Evolutionary conservation across 306 rosid species (phyloP).

Genomic region (Malus sieversii): DNA sequence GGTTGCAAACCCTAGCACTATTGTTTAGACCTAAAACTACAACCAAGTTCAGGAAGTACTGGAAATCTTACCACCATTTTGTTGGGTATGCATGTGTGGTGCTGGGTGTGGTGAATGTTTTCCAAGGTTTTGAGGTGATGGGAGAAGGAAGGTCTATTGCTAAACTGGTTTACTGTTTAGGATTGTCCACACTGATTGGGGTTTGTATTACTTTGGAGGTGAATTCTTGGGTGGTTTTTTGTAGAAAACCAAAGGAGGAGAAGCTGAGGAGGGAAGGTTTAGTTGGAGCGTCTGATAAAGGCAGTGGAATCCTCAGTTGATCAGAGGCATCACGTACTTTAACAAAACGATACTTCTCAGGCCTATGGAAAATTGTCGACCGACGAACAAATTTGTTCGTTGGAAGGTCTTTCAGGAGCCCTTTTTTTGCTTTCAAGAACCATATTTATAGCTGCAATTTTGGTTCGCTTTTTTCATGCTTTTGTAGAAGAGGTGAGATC

Average conservation of each 20-base stretch:
- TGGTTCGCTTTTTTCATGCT: neutral
- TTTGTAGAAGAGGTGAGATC: neutral
- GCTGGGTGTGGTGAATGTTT: slow-evolving; percentile 78
- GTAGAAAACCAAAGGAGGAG: slow-evolving; percentile 79
- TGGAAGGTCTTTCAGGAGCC: neutral
- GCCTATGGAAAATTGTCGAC: neutral
- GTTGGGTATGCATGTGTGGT: slow-evolving; percentile 95
- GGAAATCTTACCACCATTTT: slow-evolving; percentile 93
- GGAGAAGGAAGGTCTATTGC: slow-evolving; percentile 75
- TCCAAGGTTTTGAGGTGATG: slow-evolving; percentile 83
- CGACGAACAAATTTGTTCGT: neutral
- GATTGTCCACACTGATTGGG: slow-evolving; percentile 63
- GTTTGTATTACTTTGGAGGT: slow-evolving; percentile 74
- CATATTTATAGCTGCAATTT: neutral
- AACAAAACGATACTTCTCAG: no score
- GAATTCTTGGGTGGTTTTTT: slow-evolving; percentile 87
- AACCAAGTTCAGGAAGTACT: slow-evolving; percentile 74
- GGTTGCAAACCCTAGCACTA: slow-evolving; percentile 65
- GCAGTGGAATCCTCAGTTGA: slow-evolving; percentile 42
- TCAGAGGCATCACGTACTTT: neutral
- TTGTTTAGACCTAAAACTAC: slow-evolving; percentile 73
- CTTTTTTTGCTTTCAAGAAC: neutral
- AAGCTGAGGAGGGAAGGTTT: slow-evolving; percentile 78
- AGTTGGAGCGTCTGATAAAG: slow-evolving; percentile 54
- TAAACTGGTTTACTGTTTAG: slow-evolving; percentile 64